These are phyloP conservation scores for Teunomyces cretensis DNA, from an alignment of 805 yeast species.

Conservation along the genomic window DNA sequence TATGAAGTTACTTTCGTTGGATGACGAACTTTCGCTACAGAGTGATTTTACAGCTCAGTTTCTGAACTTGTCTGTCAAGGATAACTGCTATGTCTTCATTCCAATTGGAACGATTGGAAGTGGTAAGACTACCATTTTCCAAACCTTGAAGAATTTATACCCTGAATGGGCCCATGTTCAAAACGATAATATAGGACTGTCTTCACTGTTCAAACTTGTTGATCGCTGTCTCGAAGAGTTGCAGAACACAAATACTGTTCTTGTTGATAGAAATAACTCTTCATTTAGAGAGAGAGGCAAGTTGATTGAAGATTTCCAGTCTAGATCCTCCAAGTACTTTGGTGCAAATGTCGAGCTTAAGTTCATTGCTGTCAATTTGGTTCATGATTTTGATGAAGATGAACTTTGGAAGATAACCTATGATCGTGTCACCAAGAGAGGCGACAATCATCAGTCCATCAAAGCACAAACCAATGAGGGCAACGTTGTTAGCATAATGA, in stretches of 20 bases:
- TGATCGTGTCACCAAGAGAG: conserved; percentile 63
- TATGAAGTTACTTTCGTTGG: conserved; percentile 53
- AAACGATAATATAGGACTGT: conserved; percentile 66
- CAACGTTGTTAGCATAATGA: conserved; percentile 62
- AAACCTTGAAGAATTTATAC: conserved; percentile 54
- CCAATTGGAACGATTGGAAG: conserved; percentile 93
- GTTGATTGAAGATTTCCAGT: conserved; percentile 52
- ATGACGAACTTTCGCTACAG: conserved; percentile 32
- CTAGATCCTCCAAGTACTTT: conserved; percentile 44
- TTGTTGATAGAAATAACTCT: conserved; percentile 85
- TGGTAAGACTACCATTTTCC: conserved; percentile 85
- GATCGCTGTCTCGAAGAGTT: conserved; percentile 40
- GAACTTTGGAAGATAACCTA: conserved; percentile 53
- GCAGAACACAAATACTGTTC: conserved; percentile 46
- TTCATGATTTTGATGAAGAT: conserved; percentile 30
- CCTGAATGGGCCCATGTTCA: conserved; percentile 68
- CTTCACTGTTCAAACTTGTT: conserved; percentile 50
- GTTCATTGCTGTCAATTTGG: conserved; percentile 69
- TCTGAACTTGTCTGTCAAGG: conserved; percentile 12
- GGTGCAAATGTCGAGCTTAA: conserved; percentile 41
- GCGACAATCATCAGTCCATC: conserved; percentile 87
- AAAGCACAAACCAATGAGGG: conserved; percentile 49
- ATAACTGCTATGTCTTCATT: conserved; percentile 60
- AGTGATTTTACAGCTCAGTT: conserved; percentile 16
- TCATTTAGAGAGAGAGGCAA: conserved; percentile 66